These are phyloP conservation scores for Ophiostoma australiae DNA, from an alignment of 2,329 filamentous ascomycete species.

Conservation along the genomic window DNA sequence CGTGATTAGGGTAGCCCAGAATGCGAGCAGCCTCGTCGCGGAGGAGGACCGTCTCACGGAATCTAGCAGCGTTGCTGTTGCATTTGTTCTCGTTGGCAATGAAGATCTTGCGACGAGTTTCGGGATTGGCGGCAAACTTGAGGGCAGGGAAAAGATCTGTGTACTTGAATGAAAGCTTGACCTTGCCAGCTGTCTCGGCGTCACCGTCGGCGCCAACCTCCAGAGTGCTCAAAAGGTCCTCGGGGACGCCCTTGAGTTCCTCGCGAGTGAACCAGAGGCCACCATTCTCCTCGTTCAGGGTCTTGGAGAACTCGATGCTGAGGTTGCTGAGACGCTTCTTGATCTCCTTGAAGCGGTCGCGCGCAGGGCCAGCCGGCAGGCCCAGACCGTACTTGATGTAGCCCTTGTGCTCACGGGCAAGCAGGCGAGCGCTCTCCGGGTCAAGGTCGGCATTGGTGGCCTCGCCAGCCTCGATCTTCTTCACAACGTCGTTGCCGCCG, in stretches of 20 bases:
- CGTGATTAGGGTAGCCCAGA: slow-evolving; percentile 72
- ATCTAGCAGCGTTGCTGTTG: slow-evolving; percentile 66
- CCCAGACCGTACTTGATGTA: slow-evolving; percentile 73
- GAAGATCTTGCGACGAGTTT: slow-evolving; percentile 64
- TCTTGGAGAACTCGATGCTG: slow-evolving; percentile 71
- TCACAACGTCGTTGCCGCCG: slow-evolving; percentile 43
- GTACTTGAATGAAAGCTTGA: slow-evolving; percentile 77
- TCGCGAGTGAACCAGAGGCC: slow-evolving; percentile 71
- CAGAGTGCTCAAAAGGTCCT: slow-evolving; percentile 60
- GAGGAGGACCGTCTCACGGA: slow-evolving; percentile 68
- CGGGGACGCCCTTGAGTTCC: slow-evolving; percentile 69
- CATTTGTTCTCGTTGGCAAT: slow-evolving; percentile 78
- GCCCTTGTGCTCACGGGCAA: slow-evolving; percentile 72
- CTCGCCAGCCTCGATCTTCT: slow-evolving; percentile 36
- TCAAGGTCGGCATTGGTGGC: slow-evolving; percentile 44
- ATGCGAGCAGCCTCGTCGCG: slow-evolving; percentile 74
- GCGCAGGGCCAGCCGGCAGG: slow-evolving; percentile 62
- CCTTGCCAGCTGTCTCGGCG: slow-evolving; percentile 63
- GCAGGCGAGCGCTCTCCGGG: slow-evolving; percentile 63
- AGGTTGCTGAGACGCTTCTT: slow-evolving; percentile 73
- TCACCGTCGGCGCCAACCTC: slow-evolving; percentile 63
- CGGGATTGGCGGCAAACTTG: slow-evolving; percentile 69
- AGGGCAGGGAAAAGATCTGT: slow-evolving; percentile 72
- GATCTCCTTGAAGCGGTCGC: slow-evolving; percentile 80
- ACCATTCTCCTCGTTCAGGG: slow-evolving; percentile 77